Percentiles rank a stretch among this genome's conserved stretches.
Evolutionary conservation across 345 rosid genomes (phyloP).

Genomic region (Rubroshorea leprosula): DNA sequence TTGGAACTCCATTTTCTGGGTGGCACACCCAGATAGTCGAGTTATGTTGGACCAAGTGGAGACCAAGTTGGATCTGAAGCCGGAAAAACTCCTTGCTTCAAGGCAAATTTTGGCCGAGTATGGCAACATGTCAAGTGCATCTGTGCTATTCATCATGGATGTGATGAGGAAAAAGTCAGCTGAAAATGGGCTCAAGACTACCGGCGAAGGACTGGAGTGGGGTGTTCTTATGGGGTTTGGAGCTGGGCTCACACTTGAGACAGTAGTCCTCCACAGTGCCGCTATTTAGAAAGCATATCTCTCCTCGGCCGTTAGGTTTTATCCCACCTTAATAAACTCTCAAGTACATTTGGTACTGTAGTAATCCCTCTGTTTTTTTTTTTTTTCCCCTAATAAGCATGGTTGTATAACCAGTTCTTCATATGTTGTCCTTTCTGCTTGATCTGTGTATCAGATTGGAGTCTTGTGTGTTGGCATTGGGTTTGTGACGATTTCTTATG

Average conservation of each 20-base stretch:
- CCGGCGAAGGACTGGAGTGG: conserved; percentile 56
- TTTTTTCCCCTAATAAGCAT: too few relatives aligned
- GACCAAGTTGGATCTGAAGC: conserved; percentile 24
- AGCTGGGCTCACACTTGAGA: conserved; percentile 50
- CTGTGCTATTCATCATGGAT: conserved; percentile 41
- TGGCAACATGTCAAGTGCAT: conserved; percentile 46
- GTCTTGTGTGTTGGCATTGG: too few relatives aligned
- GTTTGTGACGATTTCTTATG: too few relatives aligned
- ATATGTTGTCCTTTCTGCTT: too few relatives aligned
- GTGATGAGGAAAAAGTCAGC: conserved; percentile 40
- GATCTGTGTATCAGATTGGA: too few relatives aligned
- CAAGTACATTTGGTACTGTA: too few relatives aligned
- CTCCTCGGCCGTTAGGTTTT: too few relatives aligned
- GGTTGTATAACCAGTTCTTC: too few relatives aligned
- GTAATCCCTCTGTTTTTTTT: too few relatives aligned
- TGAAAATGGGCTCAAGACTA: conserved; percentile 24
- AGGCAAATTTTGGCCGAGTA: conserved; percentile 34
- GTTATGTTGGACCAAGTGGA: conserved; percentile 46
- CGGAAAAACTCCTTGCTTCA: conserved; percentile 31
- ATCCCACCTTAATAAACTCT: too few relatives aligned
- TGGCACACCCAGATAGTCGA: conserved; percentile 50
- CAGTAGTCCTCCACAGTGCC: conserved; percentile 40
- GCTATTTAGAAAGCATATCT: not conserved
- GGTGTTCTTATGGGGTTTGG: conserved; percentile 53
- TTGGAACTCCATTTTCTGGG: conserved; percentile 52